phyloP scores from a whole-genome alignment of 352 stramenopile genomes.

The Pythium monospermum region DNA sequence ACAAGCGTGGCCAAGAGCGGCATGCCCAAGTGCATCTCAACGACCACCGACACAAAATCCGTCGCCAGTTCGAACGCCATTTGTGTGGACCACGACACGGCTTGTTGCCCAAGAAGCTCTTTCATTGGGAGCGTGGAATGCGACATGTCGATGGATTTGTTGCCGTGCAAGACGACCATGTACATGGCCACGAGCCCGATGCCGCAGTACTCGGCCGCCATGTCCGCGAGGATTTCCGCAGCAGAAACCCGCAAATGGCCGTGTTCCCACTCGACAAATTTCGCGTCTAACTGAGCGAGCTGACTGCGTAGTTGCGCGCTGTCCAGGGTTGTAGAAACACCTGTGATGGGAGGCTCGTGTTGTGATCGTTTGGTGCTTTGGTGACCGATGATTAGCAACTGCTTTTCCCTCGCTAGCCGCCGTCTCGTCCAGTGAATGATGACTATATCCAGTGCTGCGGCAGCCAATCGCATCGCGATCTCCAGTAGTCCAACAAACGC shows the following conservation, averaged over 20 bases:
- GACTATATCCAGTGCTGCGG: neutral
- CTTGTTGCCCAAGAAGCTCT: too few species aligned
- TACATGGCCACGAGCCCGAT: constrained; percentile 7
- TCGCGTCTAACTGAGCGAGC: too few species aligned
- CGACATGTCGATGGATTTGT: neutral
- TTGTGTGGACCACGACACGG: neutral
- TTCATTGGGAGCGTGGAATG: too few species aligned
- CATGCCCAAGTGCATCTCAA: constrained; percentile 3
- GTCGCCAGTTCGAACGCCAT: constrained; percentile 1
- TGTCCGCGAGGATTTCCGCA: neutral
- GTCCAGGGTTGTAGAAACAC: neutral
- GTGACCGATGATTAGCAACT: too few species aligned
- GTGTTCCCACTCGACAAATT: neutral
- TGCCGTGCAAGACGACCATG: neutral
- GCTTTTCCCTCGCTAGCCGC: neutral
- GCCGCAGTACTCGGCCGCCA: constrained; percentile 9
- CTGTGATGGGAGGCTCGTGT: too few species aligned
- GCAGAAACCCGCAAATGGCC: neutral
- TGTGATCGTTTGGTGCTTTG: too few species aligned
- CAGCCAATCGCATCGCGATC: neutral
- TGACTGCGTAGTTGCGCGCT: too few species aligned
- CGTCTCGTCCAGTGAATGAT: neutral
- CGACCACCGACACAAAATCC: neutral
- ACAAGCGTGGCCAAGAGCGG: neutral
- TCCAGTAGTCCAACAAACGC: constrained; percentile 4